phyloP scores from a whole-genome alignment of 306 rosid genomes.

The Glycyrrhiza uralensis region DNA sequence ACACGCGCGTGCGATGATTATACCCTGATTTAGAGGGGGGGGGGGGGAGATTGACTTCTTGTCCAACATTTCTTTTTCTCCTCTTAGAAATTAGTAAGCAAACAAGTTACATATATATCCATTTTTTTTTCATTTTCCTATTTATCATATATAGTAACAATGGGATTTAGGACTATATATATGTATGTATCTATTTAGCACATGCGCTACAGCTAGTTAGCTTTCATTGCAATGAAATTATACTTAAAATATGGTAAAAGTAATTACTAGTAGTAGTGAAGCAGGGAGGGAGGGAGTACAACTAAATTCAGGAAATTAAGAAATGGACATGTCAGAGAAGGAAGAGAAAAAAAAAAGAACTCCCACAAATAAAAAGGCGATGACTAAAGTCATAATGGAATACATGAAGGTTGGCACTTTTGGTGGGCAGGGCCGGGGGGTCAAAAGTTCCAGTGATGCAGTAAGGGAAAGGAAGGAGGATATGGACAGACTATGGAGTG shows the following conservation, averaged over 20 bases:
- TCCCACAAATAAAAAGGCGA: not conserved
- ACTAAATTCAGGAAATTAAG: slow-evolving; percentile 4
- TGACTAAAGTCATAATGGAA: slow-evolving; percentile 15
- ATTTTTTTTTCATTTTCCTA: no score
- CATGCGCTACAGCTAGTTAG: no score
- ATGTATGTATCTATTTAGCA: no score
- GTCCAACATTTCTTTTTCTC: no score
- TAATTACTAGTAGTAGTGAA: not conserved
- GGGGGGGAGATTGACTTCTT: no score
- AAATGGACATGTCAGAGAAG: slow-evolving; percentile 13
- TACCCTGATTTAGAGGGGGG: no score
- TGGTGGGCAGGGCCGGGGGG: not conserved
- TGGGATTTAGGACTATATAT: no score
- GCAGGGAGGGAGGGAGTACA: not conserved
- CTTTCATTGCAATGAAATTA: not conserved
- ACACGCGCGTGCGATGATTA: no score
- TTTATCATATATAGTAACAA: no score
- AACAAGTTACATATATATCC: no score
- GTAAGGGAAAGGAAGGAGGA: not conserved
- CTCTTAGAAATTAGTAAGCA: no score
- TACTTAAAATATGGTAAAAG: not conserved
- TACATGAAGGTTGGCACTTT: slow-evolving; percentile 22
- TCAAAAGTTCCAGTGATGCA: slow-evolving; percentile 31
- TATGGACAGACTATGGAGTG: not conserved
- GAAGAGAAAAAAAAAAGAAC: not conserved